These are phyloP conservation scores for Pythium volutum DNA, from an alignment of 352 stramenopile species.

Conservation along the genomic window DNA sequence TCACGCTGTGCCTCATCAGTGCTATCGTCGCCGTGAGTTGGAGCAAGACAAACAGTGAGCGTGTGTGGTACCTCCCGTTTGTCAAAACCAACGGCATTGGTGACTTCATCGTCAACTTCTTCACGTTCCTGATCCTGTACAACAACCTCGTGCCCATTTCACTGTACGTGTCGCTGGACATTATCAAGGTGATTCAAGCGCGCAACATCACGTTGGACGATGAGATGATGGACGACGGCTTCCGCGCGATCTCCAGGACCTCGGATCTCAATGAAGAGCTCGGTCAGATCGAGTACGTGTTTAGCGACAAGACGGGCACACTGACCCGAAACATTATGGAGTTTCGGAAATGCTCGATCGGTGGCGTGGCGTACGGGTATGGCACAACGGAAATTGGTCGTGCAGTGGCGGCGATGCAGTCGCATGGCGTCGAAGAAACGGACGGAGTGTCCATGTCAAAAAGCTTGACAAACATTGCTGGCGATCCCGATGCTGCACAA, in stretches of 20 bases:
- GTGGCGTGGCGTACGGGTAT: constrained; percentile 72
- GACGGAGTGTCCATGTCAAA: constrained; percentile 27
- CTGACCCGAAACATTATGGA: constrained; percentile 99
- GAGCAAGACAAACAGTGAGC: constrained; percentile 32
- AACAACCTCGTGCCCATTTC: constrained; percentile 97
- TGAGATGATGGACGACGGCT: constrained; percentile 87
- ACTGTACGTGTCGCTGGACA: constrained; percentile 96
- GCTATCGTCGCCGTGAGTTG: constrained; percentile 36
- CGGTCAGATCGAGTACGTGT: constrained; percentile 96
- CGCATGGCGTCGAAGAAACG: constrained; percentile 31
- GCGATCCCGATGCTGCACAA: constrained; percentile 29
- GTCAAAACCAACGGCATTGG: constrained; percentile 28
- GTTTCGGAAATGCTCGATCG: constrained; percentile 91
- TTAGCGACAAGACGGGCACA: constrained; percentile 99
- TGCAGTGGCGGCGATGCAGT: constrained; percentile 28
- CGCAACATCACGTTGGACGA: constrained; percentile 64
- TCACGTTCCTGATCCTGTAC: constrained; percentile 95
- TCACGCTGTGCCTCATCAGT: constrained; percentile 53
- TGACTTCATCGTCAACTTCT: constrained; percentile 83
- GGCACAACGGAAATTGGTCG: not conserved
- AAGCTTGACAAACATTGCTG: constrained; percentile 66
- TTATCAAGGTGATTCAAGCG: constrained; percentile 88
- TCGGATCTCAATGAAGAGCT: constrained; percentile 92
- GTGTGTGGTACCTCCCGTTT: constrained; percentile 55
- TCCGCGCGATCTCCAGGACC: constrained; percentile 78